Conservation (phyloP, 768 basidiomycete species). For the Neoboletus magnificus region DNA sequence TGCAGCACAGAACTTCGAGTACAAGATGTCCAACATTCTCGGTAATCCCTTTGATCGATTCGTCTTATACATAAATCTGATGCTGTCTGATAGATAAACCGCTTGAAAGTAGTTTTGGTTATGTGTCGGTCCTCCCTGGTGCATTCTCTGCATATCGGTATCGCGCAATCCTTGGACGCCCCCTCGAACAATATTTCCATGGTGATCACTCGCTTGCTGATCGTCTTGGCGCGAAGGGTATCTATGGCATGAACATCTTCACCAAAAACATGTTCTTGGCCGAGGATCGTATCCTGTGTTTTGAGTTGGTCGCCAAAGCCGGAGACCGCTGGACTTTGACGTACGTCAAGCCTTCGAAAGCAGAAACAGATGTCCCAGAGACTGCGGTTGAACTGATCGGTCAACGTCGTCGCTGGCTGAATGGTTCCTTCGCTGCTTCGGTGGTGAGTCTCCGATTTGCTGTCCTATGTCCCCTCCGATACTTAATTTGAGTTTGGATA, state of each 20-base stretch:
- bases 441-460: slow-evolving; percentile 51
- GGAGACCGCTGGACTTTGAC: slow-evolving; percentile 84
- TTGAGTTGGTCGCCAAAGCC: slow-evolving; percentile 92
- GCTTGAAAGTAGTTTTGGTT: slow-evolving; percentile 92
- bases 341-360: slow-evolving; percentile 93
- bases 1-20: slow-evolving; percentile 96
- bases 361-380: slow-evolving; percentile 96
- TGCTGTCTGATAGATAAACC: slow-evolving; percentile 66
- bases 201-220: slow-evolving; percentile 89
- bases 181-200: slow-evolving; percentile 81
- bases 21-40: slow-evolving; percentile 97
- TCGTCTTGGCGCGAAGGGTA: slow-evolving; percentile 88
- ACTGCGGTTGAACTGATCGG: slow-evolving; percentile 89
- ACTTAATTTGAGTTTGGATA: slow-evolving; percentile 28
- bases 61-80: slow-evolving; percentile 9
- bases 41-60: slow-evolving; percentile 39
- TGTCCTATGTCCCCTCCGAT: neutral
- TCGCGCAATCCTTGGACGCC: slow-evolving; percentile 86
- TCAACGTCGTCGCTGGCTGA: slow-evolving; percentile 94
- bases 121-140: slow-evolving; percentile 92
- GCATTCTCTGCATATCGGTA: slow-evolving; percentile 97
- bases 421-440: slow-evolving; percentile 92
- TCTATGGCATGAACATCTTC: slow-evolving; percentile 96
- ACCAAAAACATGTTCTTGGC: slow-evolving; percentile 92
- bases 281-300: slow-evolving; percentile 96